These are phyloP conservation scores for Thymus quinquecostatus DNA, from an alignment of 257 asterid species.

Conservation along the genomic window DNA sequence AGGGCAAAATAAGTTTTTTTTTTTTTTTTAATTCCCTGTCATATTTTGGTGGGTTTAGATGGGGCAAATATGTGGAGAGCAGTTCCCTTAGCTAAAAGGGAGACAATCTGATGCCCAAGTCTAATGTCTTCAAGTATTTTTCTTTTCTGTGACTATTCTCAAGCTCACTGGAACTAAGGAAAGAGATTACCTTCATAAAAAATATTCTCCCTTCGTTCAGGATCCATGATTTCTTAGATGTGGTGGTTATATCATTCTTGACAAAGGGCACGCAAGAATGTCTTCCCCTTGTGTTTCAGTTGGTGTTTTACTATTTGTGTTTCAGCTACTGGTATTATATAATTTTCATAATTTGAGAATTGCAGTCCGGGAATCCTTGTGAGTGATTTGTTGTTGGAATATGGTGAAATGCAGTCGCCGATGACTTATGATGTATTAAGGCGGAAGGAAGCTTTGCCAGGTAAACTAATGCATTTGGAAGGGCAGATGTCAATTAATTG, in stretches of 20 bases:
- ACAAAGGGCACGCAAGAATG: not conserved
- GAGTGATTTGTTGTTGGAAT: conserved; percentile 72
- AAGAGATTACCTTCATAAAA: not conserved
- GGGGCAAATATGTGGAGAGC: not conserved
- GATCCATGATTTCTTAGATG: not conserved
- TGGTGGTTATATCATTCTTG: not conserved
- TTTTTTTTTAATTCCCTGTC: not conserved
- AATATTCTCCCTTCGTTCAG: not conserved
- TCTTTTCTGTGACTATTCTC: not conserved
- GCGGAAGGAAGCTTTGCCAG: conserved; percentile 57
- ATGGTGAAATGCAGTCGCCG: conserved; percentile 59
- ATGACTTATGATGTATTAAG: conserved; percentile 48
- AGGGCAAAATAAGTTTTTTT: not conserved
- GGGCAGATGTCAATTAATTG: conserved; percentile 16
- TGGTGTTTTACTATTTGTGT: conserved; percentile 7
- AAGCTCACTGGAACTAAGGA: not conserved
- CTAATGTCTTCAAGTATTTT: not conserved
- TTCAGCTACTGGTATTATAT: conserved; percentile 16
- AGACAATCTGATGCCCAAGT: not conserved
- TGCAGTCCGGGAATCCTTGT: conserved; percentile 89
- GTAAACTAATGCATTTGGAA: conserved; percentile 41
- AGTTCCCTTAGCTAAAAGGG: not conserved
- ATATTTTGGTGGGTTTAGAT: conserved; percentile 1
- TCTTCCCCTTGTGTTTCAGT: not conserved
- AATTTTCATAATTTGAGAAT: conserved; percentile 31